Percentiles rank a stretch among this genome's conserved stretches.
phyloP scores from a whole-genome alignment of 2,329 filamentous ascomycete genomes.

The Didymosphaeria variabile region DNA sequence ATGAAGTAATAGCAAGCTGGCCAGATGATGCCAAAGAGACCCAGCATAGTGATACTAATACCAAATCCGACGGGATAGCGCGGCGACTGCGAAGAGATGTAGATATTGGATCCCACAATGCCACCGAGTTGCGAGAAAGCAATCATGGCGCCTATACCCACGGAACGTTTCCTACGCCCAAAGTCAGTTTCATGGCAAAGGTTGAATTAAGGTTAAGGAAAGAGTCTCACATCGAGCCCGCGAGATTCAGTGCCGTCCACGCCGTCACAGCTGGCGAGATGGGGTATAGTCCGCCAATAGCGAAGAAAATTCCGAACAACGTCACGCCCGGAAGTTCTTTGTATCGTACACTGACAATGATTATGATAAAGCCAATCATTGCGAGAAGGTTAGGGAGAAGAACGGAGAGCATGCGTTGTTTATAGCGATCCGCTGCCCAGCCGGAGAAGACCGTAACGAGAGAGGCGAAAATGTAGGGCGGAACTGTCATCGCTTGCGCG shows the following conservation, averaged over 20 bases:
- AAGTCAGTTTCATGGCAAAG: not conserved
- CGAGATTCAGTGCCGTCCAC: slow-evolving; percentile 27
- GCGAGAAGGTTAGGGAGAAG: slow-evolving; percentile 27
- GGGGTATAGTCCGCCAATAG: slow-evolving; percentile 29
- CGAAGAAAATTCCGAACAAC: slow-evolving; percentile 24
- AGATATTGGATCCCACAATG: slow-evolving; percentile 38
- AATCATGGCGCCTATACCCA: slow-evolving; percentile 30
- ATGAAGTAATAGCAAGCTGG: slow-evolving; percentile 23
- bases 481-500: slow-evolving; percentile 26
- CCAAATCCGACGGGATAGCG: slow-evolving; percentile 41
- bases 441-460: slow-evolving; percentile 22
- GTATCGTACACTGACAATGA: slow-evolving; percentile 50
- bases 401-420: slow-evolving; percentile 24
- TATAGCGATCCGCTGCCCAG: slow-evolving; percentile 23
- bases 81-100: slow-evolving; percentile 34
- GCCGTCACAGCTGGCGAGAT: slow-evolving; percentile 28
- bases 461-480: slow-evolving; percentile 24
- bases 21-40: slow-evolving; percentile 20
- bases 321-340: slow-evolving; percentile 17
- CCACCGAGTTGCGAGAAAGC: slow-evolving; percentile 25
- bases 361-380: slow-evolving; percentile 52
- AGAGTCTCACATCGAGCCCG: slow-evolving; percentile 25
- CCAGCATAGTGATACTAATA: slow-evolving; percentile 35
- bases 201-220: not conserved
- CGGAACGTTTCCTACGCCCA: slow-evolving; percentile 24